Conservation (phyloP, 2,329 filamentous ascomycete species). For the Cladosporium halotolerans region DNA sequence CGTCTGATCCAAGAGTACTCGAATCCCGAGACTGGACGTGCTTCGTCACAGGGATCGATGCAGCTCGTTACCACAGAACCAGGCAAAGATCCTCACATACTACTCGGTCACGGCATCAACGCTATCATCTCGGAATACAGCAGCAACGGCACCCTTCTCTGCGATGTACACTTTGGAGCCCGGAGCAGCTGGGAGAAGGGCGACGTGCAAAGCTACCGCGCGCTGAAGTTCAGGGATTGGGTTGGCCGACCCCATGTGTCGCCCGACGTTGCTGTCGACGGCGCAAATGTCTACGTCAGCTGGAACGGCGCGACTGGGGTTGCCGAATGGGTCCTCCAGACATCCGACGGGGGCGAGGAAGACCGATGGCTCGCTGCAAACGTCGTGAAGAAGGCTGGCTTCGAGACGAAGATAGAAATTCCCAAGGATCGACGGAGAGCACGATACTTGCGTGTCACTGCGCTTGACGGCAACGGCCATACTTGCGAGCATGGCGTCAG, state of each 20-base stretch:
- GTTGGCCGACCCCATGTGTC: slow-evolving; percentile 31
- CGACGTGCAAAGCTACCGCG: slow-evolving; percentile 45
- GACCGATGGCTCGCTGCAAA: slow-evolving; percentile 18
- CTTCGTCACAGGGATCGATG: slow-evolving; percentile 45
- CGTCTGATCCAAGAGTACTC: slow-evolving; percentile 26
- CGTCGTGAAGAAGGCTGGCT: slow-evolving; percentile 25
- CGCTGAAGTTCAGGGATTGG: slow-evolving; percentile 46
- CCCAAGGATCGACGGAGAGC: slow-evolving; percentile 14
- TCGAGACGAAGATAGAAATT: slow-evolving; percentile 34
- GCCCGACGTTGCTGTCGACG: slow-evolving; percentile 27
- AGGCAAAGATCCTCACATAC: slow-evolving; percentile 37
- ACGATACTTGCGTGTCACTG: slow-evolving; percentile 26
- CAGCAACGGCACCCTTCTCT: slow-evolving; percentile 43
- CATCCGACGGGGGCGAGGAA: slow-evolving; percentile 11
- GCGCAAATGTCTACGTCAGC: slow-evolving; percentile 41
- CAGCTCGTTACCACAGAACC: slow-evolving; percentile 46
- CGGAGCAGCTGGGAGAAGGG: slow-evolving; percentile 29
- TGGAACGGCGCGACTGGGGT: slow-evolving; percentile 47
- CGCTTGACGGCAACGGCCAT: slow-evolving; percentile 20
- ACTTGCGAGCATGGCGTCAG: slow-evolving; percentile 21
- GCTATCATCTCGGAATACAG: slow-evolving; percentile 36
- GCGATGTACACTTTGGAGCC: slow-evolving; percentile 43
- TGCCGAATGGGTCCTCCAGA: slow-evolving; percentile 41
- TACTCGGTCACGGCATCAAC: slow-evolving; percentile 50
- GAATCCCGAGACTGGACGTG: slow-evolving; percentile 28